Conservation (phyloP, 108 stramenopile species). For the Fistulifera pelliculosa region DNA sequence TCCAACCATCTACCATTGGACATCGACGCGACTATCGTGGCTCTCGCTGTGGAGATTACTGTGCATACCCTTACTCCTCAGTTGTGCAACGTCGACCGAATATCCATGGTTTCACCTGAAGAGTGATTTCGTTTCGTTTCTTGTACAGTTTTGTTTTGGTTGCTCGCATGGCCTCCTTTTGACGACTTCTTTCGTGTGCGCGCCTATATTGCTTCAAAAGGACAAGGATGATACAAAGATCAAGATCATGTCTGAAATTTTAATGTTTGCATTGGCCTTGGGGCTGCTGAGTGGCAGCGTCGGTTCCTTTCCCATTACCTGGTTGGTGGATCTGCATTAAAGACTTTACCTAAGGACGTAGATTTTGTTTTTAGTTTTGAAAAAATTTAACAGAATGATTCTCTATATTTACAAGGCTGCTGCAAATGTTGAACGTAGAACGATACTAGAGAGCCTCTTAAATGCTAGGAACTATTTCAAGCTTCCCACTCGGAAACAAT, state of each 20-base stretch:
- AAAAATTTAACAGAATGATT: too few relatives aligned
- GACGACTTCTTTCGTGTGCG: slow-evolving; percentile 26
- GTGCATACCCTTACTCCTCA: slow-evolving; percentile 23
- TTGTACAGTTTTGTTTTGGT: slow-evolving; percentile 27
- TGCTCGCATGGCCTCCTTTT: slow-evolving; percentile 34
- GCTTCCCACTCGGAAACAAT: slow-evolving; percentile 67
- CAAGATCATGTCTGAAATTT: slow-evolving; percentile 29
- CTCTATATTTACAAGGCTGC: too few relatives aligned
- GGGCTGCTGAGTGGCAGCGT: slow-evolving; percentile 38
- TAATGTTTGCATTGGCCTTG: slow-evolving; percentile 37
- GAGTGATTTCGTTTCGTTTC: slow-evolving; percentile 29
- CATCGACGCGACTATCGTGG: slow-evolving; percentile 13
- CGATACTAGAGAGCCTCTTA: too few relatives aligned
- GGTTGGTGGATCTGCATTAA: slow-evolving; percentile 4
- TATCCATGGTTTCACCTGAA: slow-evolving; percentile 4
- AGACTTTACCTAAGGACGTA: too few relatives aligned
- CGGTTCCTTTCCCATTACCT: slow-evolving; percentile 25
- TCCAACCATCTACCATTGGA: neutral
- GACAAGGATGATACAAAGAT: slow-evolving; percentile 12
- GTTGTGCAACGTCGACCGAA: slow-evolving; percentile 7
- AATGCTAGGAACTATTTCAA: slow-evolving; percentile 47
- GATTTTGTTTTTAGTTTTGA: too few relatives aligned
- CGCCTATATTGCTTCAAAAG: slow-evolving; percentile 16
- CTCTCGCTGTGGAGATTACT: slow-evolving; percentile 14
- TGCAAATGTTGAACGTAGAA: too few relatives aligned